These are phyloP conservation scores for Botrytis tulipae DNA, from an alignment of 2,329 filamentous ascomycete species.

Conservation along the genomic window DNA sequence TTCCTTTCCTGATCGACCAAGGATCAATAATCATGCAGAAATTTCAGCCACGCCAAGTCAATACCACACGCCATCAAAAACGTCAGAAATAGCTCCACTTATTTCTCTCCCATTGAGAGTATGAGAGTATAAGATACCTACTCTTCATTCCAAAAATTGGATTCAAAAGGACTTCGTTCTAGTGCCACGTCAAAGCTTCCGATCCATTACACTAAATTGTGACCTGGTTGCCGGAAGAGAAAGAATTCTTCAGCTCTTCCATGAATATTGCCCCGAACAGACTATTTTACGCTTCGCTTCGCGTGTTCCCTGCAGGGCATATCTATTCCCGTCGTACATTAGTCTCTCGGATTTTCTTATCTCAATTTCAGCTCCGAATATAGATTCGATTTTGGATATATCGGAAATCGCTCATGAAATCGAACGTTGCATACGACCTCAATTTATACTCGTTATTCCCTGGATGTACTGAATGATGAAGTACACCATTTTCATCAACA, in stretches of 20 bases:
- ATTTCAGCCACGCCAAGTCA: constrained; percentile 13
- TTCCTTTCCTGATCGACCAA: not conserved
- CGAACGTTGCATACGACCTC: not conserved
- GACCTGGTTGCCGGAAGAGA: constrained; percentile 2
- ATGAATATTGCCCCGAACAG: not conserved
- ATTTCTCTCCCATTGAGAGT: constrained; percentile 17
- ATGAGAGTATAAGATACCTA: constrained; percentile 17
- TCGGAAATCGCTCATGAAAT: not conserved
- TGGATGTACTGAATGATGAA: not conserved
- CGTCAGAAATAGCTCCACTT: not conserved
- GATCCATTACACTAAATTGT: constrained; percentile 1
- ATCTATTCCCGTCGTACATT: constrained; percentile 4
- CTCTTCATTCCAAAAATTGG: not conserved
- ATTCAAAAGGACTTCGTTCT: not conserved
- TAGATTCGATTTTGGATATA: constrained; percentile 5
- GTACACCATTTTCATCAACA: constrained; percentile 11
- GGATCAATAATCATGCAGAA: constrained; percentile 14
- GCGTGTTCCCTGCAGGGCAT: not conserved
- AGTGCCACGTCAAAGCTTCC: not conserved
- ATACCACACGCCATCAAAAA: constrained; percentile 11
- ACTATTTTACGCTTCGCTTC: not conserved
- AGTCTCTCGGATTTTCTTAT: constrained; percentile 11
- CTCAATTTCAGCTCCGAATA: constrained; percentile 14
- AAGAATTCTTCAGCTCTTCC: constrained; percentile 6
- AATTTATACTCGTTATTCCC: not conserved